Conservation (phyloP, 192 early-diverging fungal species). For the Entomortierella parvispora region DNA sequence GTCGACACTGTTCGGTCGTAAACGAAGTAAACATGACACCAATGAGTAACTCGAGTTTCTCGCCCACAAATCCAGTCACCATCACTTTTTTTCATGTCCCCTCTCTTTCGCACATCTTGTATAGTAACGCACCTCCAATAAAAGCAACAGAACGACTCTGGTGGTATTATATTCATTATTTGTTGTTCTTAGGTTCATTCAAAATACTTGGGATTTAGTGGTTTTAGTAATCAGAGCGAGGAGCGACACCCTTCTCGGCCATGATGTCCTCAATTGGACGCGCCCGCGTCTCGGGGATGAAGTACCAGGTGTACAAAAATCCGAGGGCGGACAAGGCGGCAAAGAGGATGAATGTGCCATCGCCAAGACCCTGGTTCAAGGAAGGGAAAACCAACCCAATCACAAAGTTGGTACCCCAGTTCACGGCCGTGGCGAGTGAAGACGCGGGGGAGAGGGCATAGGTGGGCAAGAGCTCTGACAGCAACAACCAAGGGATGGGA, state of each 20-base stretch:
- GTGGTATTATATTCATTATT: not conserved
- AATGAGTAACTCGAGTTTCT: too few relatives aligned
- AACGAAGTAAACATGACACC: too few relatives aligned
- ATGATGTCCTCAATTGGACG: slow-evolving; percentile 72
- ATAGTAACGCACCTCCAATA: too few relatives aligned
- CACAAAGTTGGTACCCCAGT: slow-evolving; percentile 71
- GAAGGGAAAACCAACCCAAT: slow-evolving; percentile 56
- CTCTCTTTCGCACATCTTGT: not conserved
- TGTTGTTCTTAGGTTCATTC: not conserved
- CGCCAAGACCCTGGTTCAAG: slow-evolving; percentile 33
- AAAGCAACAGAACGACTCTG: not conserved
- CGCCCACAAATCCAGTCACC: too few relatives aligned
- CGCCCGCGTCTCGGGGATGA: slow-evolving; percentile 88
- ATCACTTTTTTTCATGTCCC: not conserved
- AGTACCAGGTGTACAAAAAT: slow-evolving; percentile 72
- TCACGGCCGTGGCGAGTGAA: slow-evolving; percentile 75
- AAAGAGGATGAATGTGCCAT: slow-evolving; percentile 73
- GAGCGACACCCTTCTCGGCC: slow-evolving; percentile 50
- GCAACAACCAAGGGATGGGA: slow-evolving; percentile 84
- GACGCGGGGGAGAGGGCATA: slow-evolving; percentile 79
- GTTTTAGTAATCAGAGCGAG: slow-evolving; percentile 24
- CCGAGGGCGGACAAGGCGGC: slow-evolving; percentile 70
- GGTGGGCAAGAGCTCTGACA: slow-evolving; percentile 80
- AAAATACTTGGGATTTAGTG: not conserved
- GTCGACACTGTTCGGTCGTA: too few relatives aligned